Percentiles rank a stretch among this genome's conserved stretches.
These are phyloP conservation scores for Prosopis cineraria DNA, from an alignment of 306 rosid species.

Conservation along the genomic window DNA sequence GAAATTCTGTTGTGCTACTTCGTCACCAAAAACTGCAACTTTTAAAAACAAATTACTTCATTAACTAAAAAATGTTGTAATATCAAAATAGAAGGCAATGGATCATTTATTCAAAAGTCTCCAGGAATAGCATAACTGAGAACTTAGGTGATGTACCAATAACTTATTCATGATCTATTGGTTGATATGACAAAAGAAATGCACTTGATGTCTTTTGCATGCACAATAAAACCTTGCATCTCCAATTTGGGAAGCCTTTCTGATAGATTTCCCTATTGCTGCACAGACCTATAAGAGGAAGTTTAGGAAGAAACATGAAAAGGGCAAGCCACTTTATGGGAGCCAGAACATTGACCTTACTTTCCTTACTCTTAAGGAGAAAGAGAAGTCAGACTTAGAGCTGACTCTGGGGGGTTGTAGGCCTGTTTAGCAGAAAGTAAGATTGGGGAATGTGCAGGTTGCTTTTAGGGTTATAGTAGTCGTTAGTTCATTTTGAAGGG, in stretches of 20 bases:
- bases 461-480: no score
- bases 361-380: no score
- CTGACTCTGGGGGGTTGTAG: no score
- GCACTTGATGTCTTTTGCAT: conserved; percentile 15
- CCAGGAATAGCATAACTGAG: not conserved
- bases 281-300: no score
- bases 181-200: conserved; percentile 21
- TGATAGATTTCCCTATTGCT: no score
- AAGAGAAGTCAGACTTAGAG: no score
- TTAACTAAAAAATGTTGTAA: conserved; percentile 25
- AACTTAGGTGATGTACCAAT: not conserved
- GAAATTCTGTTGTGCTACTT: conserved; percentile 19
- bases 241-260: not conserved
- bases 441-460: no score
- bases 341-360: no score
- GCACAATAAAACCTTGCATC: conserved; percentile 9
- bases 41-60: not conserved
- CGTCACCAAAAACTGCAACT: conserved; percentile 9
- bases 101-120: conserved; percentile 29
- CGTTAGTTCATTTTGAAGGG: no score
- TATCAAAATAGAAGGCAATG: conserved; percentile 6
- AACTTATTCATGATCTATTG: not conserved
- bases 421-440: no score
- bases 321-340: no score
- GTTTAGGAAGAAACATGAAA: no score